These are phyloP conservation scores for Setaria italica DNA, from an alignment of 202 grass and related monocot genomes.

Conservation along the genomic window DNA sequence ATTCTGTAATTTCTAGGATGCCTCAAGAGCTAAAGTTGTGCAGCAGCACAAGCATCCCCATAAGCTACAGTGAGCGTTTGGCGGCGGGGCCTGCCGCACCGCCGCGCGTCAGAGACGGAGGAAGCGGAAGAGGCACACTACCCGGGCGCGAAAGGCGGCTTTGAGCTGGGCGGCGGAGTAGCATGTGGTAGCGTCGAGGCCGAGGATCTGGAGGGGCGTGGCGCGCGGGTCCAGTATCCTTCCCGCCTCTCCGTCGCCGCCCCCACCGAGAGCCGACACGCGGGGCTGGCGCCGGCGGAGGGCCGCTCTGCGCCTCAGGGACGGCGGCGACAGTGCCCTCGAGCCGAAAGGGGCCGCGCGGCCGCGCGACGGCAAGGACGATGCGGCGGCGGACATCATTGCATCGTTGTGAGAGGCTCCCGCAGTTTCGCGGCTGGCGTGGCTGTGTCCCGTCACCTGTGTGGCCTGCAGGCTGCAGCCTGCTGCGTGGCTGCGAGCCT, in stretches of 20 bases:
- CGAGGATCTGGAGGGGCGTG: constrained; percentile 80
- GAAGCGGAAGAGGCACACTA: constrained; percentile 33
- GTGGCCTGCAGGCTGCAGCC: background rate
- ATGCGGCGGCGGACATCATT: constrained; percentile 34
- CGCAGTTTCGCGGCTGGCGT: background rate
- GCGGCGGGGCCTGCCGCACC: background rate
- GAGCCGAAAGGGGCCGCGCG: background rate
- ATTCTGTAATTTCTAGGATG: background rate
- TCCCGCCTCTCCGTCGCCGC: constrained; percentile 18
- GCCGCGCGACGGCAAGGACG: background rate
- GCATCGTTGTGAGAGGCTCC: background rate
- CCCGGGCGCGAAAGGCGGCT: constrained; percentile 80
- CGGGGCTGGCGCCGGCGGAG: background rate
- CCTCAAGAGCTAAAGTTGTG: background rate
- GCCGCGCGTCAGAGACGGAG: background rate
- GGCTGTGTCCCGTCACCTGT: background rate
- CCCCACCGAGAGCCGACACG: constrained; percentile 25
- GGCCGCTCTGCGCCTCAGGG: background rate
- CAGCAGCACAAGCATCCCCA: background rate
- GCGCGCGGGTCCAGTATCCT: constrained; percentile 68
- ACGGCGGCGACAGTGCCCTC: background rate
- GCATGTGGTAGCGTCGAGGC: constrained; percentile 59
- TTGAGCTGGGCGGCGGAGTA: constrained; percentile 73
- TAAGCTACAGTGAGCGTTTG: background rate
- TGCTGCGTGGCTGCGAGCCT: background rate